Conservation (phyloP, 2,329 filamentous ascomycete species). For the Cadophora sp. region DNA sequence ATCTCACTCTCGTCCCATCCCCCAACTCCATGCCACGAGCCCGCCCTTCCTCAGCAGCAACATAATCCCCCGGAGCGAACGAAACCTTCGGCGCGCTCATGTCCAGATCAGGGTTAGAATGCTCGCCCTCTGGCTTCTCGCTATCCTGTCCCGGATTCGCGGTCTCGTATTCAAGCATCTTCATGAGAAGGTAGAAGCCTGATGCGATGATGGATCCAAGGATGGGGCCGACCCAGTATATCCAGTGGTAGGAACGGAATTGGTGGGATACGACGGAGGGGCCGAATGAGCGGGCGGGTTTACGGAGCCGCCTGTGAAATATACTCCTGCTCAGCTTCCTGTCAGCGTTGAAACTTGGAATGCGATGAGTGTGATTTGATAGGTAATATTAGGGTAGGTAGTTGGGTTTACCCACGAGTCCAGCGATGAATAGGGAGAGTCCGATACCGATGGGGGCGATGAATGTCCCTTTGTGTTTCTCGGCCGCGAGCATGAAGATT, state of each 20-base stretch:
- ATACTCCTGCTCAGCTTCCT: slow-evolving; percentile 49
- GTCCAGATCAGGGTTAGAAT: slow-evolving; percentile 33
- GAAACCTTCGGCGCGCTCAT: slow-evolving; percentile 24
- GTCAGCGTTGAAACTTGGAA: background rate
- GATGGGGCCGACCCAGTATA: slow-evolving; percentile 58
- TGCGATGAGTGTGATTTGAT: too few species aligned
- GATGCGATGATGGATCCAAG: slow-evolving; percentile 57
- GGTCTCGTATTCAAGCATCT: slow-evolving; percentile 58
- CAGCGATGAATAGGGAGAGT: slow-evolving; percentile 54
- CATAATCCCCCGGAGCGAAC: slow-evolving; percentile 32
- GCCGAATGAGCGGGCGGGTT: slow-evolving; percentile 57
- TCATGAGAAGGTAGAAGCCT: slow-evolving; percentile 56
- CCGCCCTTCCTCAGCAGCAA: background rate
- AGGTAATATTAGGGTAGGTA: too few species aligned
- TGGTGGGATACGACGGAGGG: slow-evolving; percentile 53
- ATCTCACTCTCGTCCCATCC: background rate
- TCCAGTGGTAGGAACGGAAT: slow-evolving; percentile 56
- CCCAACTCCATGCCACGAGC: background rate
- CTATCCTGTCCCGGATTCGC: slow-evolving; percentile 46
- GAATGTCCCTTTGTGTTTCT: slow-evolving; percentile 56
- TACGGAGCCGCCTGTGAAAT: slow-evolving; percentile 56
- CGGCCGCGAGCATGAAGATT: slow-evolving; percentile 58
- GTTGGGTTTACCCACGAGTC: slow-evolving; percentile 46
- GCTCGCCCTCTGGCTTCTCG: slow-evolving; percentile 29
- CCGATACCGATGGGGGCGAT: slow-evolving; percentile 57